Evolutionary conservation across 23 red algal species (phyloP), one percentile per base, ranked within the genome.

Genomic region (Gracilariopsis chorda): DNA sequence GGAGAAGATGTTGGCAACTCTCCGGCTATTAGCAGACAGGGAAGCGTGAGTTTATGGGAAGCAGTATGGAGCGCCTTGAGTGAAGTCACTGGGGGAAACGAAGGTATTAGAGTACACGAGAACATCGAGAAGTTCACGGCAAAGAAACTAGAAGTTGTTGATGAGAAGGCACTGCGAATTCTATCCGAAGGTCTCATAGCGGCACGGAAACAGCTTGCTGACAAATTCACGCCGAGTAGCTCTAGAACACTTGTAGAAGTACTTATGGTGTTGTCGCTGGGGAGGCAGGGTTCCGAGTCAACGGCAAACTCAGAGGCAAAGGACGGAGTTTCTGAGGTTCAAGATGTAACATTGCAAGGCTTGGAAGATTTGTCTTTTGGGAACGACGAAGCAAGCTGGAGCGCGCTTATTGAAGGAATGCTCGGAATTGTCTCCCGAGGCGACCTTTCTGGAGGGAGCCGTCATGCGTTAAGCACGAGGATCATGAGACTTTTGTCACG

Each of bases 111-210:
- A 36, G n/a, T n/a, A n/a, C n/a, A 58, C 30, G 76, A 80, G 19
- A 57, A 21, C 76, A 53, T 20, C 35, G 45, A 51, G 19, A 59
- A 53, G 2, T 41, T 20, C 24, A 24, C 37, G 3, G 76, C 62
- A 40, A 49, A 63, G 56, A 59, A 84, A 57, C 30, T 77, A 49
- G 69, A 89, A 25, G 77, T 91, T 73, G 74, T 82, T 3, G 77
- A 91, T 91, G 88, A 91, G 35, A 63, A 67, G 41, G 88, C 88
- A 51, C 44, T 91, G 27, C 40, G 60, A 44, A 70, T 82, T 11
- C 27, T 91, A 19, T 57, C 88, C 8, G 73, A 91, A 52, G 88
- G 88, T 48, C 32, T 91, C 0, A 48, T 80, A 25, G 58, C 48
- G 5, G 41, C 88, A 23, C 53, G 77, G 43, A 61, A 81, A 40